These are phyloP conservation scores for Trichoderma semiorbis DNA, from an alignment of 2,329 filamentous ascomycete species.

Conservation along the genomic window DNA sequence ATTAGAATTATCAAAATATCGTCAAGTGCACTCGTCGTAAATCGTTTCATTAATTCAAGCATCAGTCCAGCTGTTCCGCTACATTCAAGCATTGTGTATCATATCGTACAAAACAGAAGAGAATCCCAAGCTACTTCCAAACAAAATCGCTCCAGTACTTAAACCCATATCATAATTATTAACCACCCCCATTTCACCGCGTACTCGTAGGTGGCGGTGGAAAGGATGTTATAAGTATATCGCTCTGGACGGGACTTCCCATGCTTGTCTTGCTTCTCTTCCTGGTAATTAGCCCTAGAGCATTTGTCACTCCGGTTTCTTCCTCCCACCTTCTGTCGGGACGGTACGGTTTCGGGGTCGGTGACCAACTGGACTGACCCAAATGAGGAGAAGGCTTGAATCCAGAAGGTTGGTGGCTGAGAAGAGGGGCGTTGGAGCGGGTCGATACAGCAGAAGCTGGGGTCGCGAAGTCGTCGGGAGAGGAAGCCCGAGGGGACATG, in stretches of 20 bases:
- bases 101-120: background rate
- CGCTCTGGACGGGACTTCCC: conserved; percentile 10
- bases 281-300: conserved; percentile 4
- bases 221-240: conserved; percentile 34
- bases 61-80: background rate
- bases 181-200: conserved; percentile 9
- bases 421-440: conserved; percentile 34
- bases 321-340: conserved; percentile 7
- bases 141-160: background rate
- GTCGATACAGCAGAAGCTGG: conserved; percentile 34
- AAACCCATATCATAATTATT: background rate
- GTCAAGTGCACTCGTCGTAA: background rate
- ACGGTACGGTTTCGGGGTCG: background rate
- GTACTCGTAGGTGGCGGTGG: conserved; percentile 36
- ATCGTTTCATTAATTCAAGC: background rate
- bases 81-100: background rate
- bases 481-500: conserved; percentile 11
- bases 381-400: conserved; percentile 23
- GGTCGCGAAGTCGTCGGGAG: conserved; percentile 26
- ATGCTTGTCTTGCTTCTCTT: conserved; percentile 5
- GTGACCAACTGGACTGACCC: conserved; percentile 13
- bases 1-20: background rate
- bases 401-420: conserved; percentile 25
- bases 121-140: background rate
- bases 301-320: background rate